Conservation (phyloP, 495 filamentous ascomycete genomes). For the Hamigera avellanea region DNA sequence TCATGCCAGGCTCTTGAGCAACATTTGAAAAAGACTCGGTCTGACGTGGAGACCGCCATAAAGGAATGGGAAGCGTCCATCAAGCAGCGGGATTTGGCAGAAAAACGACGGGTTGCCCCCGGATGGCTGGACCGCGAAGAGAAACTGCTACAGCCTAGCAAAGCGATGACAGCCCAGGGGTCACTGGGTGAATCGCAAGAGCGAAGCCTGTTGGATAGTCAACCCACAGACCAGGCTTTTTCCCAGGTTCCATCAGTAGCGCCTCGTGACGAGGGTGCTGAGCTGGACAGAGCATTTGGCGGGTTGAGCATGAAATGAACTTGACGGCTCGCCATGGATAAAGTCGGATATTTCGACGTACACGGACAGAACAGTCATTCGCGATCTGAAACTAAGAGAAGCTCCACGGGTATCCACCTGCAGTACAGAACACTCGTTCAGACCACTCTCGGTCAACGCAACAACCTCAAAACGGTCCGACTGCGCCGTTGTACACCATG, state of each 20-base stretch:
- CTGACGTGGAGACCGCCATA: conserved; percentile 53
- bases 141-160: conserved; percentile 62
- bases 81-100: conserved; percentile 67
- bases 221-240: conserved; percentile 27
- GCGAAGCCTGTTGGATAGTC: conserved; percentile 34
- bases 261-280: conserved; percentile 54
- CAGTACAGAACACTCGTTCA: too few species aligned
- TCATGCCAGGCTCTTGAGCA: conserved; percentile 65
- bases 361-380: too few species aligned
- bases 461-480: too few species aligned
- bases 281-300: conserved; percentile 86
- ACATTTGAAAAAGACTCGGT: conserved; percentile 55
- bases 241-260: conserved; percentile 33
- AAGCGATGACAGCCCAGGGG: conserved; percentile 6
- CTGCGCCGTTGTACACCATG: too few species aligned
- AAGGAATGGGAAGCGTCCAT: conserved; percentile 60
- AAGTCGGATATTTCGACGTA: too few species aligned
- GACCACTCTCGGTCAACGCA: too few species aligned
- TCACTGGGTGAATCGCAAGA: conserved; percentile 11
- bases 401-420: too few species aligned
- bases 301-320: conserved; percentile 41
- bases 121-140: conserved; percentile 91
- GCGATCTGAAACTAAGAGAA: too few species aligned
- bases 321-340: neutral
- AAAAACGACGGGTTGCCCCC: conserved; percentile 83